Conservation (phyloP, 1,139 yeast species). For the Blastobotrys serpentis region DNA sequence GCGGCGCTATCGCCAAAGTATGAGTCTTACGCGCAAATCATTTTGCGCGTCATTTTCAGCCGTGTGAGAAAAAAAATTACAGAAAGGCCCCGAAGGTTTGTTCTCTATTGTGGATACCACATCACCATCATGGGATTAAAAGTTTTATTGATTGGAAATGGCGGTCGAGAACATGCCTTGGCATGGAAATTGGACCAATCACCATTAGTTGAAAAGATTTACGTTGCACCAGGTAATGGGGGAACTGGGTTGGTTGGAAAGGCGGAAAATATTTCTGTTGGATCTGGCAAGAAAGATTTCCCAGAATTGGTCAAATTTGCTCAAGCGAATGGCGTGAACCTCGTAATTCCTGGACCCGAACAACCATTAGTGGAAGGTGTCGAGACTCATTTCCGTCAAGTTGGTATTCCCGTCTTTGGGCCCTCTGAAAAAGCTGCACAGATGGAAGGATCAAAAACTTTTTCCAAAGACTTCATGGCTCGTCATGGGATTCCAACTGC, state of each 20-base stretch:
- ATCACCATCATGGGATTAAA: slow-evolving; percentile 40
- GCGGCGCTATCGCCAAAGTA: too few relatives aligned
- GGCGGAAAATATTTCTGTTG: slow-evolving; percentile 67
- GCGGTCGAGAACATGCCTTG: slow-evolving; percentile 98
- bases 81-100: not conserved
- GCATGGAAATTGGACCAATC: slow-evolving; percentile 91
- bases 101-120: slow-evolving; percentile 1
- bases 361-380: slow-evolving; percentile 97
- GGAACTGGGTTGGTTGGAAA: slow-evolving; percentile 64
- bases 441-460: slow-evolving; percentile 97
- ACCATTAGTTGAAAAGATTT: slow-evolving; percentile 65
- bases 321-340: slow-evolving; percentile 57
- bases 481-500: slow-evolving; percentile 94
- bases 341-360: slow-evolving; percentile 99
- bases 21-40: not conserved
- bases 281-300: slow-evolving; percentile 60
- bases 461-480: slow-evolving; percentile 91
- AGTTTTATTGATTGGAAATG: slow-evolving; percentile 88
- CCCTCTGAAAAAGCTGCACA: slow-evolving; percentile 87
- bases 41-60: not conserved
- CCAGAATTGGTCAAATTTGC: slow-evolving; percentile 48
- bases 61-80: slow-evolving; percentile 4
- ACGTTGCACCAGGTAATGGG: slow-evolving; percentile 96
- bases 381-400: slow-evolving; percentile 58
- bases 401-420: slow-evolving; percentile 95